phyloP scores from a whole-genome alignment of 176 grass and related monocot genomes.

The Guadua angustifolia region DNA sequence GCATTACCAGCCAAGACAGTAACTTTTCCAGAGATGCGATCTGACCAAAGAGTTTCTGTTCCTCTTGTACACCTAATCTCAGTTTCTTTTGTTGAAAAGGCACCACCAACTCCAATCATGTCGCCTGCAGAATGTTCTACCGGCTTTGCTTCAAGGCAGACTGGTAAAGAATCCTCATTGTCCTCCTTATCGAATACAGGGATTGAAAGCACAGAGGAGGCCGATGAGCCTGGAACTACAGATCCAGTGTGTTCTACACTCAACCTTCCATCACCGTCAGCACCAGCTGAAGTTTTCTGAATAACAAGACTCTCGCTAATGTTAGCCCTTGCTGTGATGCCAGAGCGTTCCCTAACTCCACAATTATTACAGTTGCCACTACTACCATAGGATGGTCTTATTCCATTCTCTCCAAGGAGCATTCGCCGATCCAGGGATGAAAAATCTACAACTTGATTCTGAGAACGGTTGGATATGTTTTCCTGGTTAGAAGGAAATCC shows the following conservation, averaged over 20 bases:
- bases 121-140: conserved; percentile 76
- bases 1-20: conserved; percentile 89
- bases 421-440: conserved; percentile 67
- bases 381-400: conserved; percentile 57
- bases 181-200: conserved; percentile 61
- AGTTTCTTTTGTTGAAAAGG: conserved; percentile 78
- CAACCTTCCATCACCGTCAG: conserved; percentile 55
- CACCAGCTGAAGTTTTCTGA: conserved; percentile 62
- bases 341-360: conserved; percentile 67
- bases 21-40: conserved; percentile 86
- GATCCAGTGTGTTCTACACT: conserved; percentile 67
- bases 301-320: conserved; percentile 85
- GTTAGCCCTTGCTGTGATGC: conserved; percentile 77
- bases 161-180: conserved; percentile 56
- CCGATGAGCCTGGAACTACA: conserved; percentile 45
- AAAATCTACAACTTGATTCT: conserved; percentile 63
- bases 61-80: conserved; percentile 74
- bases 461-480: conserved; percentile 54
- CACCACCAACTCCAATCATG: conserved; percentile 59
- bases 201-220: conserved; percentile 58
- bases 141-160: conserved; percentile 73
- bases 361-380: conserved; percentile 57
- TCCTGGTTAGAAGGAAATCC: conserved; percentile 85
- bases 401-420: conserved; percentile 48
- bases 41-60: conserved; percentile 80